Evolutionary conservation across 2,329 filamentous ascomycete genomes (phyloP).

Genomic region (Aspergillus sp.): DNA sequence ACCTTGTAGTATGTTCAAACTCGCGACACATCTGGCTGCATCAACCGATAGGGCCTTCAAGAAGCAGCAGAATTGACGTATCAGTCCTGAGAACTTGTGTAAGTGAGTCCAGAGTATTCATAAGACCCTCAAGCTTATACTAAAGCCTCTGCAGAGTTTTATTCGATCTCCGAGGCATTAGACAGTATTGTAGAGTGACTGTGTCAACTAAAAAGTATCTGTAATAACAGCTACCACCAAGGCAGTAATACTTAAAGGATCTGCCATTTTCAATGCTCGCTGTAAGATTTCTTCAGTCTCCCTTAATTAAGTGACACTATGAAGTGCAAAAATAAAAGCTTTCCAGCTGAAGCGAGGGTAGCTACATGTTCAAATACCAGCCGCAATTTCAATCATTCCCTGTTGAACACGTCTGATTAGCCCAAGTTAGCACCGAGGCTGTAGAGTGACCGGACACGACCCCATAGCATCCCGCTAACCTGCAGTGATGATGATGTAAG

Average conservation of each 20-base stretch:
- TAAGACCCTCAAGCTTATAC: constrained; percentile 27
- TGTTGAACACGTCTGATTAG: not conserved
- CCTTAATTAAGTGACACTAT: not conserved
- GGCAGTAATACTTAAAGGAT: constrained; percentile 31
- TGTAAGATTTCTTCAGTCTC: not conserved
- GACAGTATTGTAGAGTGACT: constrained; percentile 28
- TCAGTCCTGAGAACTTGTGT: constrained; percentile 14
- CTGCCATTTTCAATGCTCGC: constrained; percentile 12
- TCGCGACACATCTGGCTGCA: constrained; percentile 34
- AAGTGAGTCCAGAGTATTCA: constrained; percentile 27
- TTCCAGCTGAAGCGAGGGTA: not conserved
- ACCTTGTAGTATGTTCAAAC: too few relatives aligned
- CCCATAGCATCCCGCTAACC: too few relatives aligned
- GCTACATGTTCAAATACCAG: not conserved
- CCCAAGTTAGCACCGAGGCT: not conserved
- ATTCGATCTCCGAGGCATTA: constrained; percentile 30
- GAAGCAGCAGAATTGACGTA: constrained; percentile 21
- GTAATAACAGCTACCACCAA: constrained; percentile 29
- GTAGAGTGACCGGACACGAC: too few relatives aligned
- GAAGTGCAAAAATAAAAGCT: not conserved
- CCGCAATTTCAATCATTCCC: not conserved
- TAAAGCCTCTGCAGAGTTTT: constrained; percentile 30
- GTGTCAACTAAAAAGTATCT: constrained; percentile 27
- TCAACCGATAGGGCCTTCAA: constrained; percentile 31
- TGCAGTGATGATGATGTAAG: too few relatives aligned